Percentiles rank a stretch among this genome's conserved stretches.
phyloP scores from a whole-genome alignment of 2,329 filamentous ascomycete species.

The Rutstroemia sp. region DNA sequence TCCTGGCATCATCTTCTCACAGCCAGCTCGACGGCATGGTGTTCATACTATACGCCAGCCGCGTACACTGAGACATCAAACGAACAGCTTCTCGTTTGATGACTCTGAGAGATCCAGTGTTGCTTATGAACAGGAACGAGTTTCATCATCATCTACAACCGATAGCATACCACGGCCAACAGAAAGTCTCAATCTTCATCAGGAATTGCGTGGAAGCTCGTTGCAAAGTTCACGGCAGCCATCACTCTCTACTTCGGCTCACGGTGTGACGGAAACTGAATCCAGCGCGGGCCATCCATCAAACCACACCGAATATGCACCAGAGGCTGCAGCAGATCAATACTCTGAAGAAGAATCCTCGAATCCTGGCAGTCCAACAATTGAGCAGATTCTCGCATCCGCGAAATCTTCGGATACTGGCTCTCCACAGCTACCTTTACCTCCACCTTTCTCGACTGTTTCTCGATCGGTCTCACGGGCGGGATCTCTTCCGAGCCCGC shows the following conservation, averaged over 20 bases:
- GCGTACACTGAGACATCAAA: constrained; percentile 29
- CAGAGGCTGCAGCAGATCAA: not conserved
- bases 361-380: not conserved
- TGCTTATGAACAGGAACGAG: constrained; percentile 25
- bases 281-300: not conserved
- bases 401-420: not conserved
- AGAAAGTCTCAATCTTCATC: constrained; percentile 18
- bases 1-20: constrained; percentile 27
- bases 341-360: not conserved
- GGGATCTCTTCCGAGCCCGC: constrained; percentile 16
- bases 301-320: not conserved
- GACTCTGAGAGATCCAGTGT: constrained; percentile 27
- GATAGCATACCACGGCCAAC: constrained; percentile 12
- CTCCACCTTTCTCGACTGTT: constrained; percentile 27
- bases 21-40: constrained; percentile 24
- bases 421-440: constrained; percentile 18
- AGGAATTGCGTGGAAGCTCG: constrained; percentile 24
- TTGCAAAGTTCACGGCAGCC: constrained; percentile 17
- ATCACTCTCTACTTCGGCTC: constrained; percentile 7
- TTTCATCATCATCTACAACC: constrained; percentile 18
- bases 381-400: not conserved
- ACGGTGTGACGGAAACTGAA: not conserved
- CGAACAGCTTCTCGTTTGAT: constrained; percentile 31
- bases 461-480: constrained; percentile 19
- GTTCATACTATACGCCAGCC: constrained; percentile 7